These are phyloP conservation scores for Eucalyptus dawsonii DNA, from an alignment of 345 rosid genomes.

Conservation along the genomic window DNA sequence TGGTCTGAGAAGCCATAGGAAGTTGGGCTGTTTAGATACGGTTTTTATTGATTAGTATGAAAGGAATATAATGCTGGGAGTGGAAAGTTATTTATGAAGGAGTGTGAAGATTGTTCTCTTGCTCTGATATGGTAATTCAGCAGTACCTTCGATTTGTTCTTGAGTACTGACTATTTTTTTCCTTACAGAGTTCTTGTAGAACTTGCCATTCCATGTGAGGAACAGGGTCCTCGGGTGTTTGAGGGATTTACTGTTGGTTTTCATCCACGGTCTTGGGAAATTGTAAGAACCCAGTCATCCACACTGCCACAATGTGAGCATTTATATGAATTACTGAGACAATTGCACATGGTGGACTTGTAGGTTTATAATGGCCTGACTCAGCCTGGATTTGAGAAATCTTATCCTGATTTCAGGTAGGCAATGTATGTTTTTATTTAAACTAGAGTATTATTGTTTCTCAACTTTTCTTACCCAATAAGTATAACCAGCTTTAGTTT, in stretches of 20 bases:
- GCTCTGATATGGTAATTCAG: background rate
- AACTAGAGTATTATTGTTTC: background rate
- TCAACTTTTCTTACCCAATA: background rate
- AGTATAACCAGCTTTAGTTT: background rate
- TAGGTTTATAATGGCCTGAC: constrained; percentile 92
- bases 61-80: background rate
- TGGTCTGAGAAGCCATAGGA: background rate
- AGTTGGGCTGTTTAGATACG: background rate
- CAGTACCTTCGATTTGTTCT: background rate
- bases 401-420: constrained; percentile 55
- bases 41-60: background rate
- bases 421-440: background rate
- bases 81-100: background rate
- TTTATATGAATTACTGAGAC: background rate
- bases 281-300: constrained; percentile 33
- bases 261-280: constrained; percentile 92
- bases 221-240: constrained; percentile 69
- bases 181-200: constrained; percentile 51
- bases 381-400: constrained; percentile 66
- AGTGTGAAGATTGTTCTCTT: background rate
- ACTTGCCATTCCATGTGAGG: constrained; percentile 81
- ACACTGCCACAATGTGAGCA: background rate
- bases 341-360: background rate
- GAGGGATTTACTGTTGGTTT: constrained; percentile 91
- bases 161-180: background rate